Conservation (phyloP, 768 basidiomycete genomes). For the Mrakia hoshinonis region DNA sequence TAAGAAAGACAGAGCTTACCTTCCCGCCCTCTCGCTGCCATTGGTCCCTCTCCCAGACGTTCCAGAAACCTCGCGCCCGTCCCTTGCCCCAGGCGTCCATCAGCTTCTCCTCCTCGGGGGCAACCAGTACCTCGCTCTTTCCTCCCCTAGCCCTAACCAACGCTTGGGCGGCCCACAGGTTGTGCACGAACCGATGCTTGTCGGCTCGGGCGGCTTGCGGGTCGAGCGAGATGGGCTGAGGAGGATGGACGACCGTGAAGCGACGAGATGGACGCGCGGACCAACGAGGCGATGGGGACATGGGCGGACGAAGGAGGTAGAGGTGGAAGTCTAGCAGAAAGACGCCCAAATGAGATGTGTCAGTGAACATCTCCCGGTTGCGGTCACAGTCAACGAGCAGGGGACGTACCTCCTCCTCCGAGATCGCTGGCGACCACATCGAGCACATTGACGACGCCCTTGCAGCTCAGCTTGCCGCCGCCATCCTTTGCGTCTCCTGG, state of each 20-base stretch:
- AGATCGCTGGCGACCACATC: constrained; percentile 69
- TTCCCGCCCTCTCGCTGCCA: constrained; percentile 56
- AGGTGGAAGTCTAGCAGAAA: constrained; percentile 10
- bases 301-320: constrained; percentile 10
- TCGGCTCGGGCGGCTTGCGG: constrained; percentile 56
- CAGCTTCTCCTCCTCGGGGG: constrained; percentile 61
- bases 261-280: constrained; percentile 53
- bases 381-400: background rate
- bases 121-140: constrained; percentile 46
- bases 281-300: constrained; percentile 50
- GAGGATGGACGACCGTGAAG: constrained; percentile 67
- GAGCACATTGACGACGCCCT: constrained; percentile 72
- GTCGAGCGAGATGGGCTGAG: constrained; percentile 54
- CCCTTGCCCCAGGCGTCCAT: constrained; percentile 45
- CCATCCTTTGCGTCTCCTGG: constrained; percentile 3
- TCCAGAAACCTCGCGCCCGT: constrained; percentile 9
- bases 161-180: constrained; percentile 81
- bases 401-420: constrained; percentile 65
- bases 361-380: no score
- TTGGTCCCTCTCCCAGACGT: background rate
- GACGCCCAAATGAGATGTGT: no score
- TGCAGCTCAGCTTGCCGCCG: constrained; percentile 47
- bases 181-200: constrained; percentile 76
- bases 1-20: background rate
- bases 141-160: constrained; percentile 59